A percentile compares a stretch with the other conserved stretches of the same genome.
Evolutionary conservation across 148 eudicot species (phyloP).

Genomic region (Diospyros lotus): DNA sequence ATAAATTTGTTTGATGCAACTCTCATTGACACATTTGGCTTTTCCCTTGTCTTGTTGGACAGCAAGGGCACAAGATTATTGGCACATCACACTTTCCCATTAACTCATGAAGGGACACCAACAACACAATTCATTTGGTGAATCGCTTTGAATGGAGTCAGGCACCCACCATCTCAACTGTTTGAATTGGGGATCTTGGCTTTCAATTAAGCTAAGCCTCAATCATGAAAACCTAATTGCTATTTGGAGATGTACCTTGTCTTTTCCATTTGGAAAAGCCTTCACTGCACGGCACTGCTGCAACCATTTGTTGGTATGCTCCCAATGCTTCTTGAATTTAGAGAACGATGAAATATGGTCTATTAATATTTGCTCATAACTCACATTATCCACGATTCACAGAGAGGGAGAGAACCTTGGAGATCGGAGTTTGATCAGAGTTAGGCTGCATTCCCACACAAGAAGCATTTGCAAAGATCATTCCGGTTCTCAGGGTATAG

Average conservation of each 20-base stretch:
- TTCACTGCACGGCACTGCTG: slow-evolving; percentile 28
- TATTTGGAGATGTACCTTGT: not conserved
- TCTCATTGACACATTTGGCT: not conserved
- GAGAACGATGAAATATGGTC: not conserved
- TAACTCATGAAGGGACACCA: not conserved
- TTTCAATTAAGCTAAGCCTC: slow-evolving; percentile 6
- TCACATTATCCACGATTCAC: not conserved
- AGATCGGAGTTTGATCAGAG: slow-evolving; percentile 32
- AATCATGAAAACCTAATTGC: not conserved
- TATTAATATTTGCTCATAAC: not conserved
- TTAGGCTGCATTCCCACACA: slow-evolving; percentile 48
- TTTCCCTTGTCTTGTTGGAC: not conserved
- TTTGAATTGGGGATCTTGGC: not conserved
- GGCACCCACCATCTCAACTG: not conserved
- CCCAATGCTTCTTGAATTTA: slow-evolving; percentile 28
- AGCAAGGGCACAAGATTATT: not conserved
- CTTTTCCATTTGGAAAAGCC: not conserved
- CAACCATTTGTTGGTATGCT: slow-evolving; percentile 43
- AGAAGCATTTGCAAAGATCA: slow-evolving; percentile 52
- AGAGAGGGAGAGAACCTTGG: slow-evolving; percentile 30
- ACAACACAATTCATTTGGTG: not conserved
- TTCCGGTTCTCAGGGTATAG: slow-evolving; percentile 27
- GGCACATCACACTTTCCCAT: not conserved
- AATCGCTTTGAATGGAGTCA: not conserved
- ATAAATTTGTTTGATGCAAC: too few relatives aligned